A percentile compares a stretch with the other conserved stretches of the same genome.
These are phyloP conservation scores for Ephemerocybe angulata DNA, from an alignment of 768 basidiomycete species.

Conservation along the genomic window DNA sequence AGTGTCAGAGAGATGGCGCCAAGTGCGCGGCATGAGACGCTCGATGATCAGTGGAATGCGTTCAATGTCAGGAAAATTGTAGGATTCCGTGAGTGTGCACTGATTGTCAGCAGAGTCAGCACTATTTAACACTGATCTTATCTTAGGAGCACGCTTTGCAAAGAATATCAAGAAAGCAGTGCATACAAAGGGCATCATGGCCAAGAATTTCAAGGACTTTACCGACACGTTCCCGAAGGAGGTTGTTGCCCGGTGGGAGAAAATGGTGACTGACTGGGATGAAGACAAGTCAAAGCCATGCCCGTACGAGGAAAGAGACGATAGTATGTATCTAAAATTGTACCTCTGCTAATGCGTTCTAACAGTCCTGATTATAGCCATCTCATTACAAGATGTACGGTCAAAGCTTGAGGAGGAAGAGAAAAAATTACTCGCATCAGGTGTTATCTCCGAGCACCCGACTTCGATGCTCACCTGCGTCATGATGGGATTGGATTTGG, in stretches of 20 bases:
- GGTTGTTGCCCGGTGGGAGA: not conserved
- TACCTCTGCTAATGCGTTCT: not conserved
- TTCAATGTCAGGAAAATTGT: constrained; percentile 27
- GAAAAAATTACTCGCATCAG: too few relatives aligned
- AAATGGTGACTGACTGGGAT: not conserved
- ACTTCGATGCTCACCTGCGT: constrained; percentile 5
- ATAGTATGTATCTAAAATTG: not conserved
- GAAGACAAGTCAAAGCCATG: constrained; percentile 1
- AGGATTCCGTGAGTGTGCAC: constrained; percentile 15
- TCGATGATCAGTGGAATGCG: constrained; percentile 26
- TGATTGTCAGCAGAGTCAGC: not conserved
- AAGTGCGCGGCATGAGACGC: constrained; percentile 20
- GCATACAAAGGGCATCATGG: not conserved
- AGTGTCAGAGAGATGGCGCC: constrained; percentile 37
- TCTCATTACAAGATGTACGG: too few relatives aligned
- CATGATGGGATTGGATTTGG: constrained; percentile 14
- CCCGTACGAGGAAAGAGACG: constrained; percentile 7
- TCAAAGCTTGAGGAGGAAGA: too few relatives aligned
- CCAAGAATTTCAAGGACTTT: not conserved
- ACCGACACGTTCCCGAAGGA: not conserved
- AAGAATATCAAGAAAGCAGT: not conserved
- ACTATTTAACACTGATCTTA: not conserved
- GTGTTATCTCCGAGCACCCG: constrained; percentile 7
- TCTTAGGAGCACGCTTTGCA: not conserved
- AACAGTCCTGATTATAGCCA: not conserved